Evolutionary conservation across 768 basidiomycete genomes (phyloP).

Genomic region (Austroboletus eburneus): DNA sequence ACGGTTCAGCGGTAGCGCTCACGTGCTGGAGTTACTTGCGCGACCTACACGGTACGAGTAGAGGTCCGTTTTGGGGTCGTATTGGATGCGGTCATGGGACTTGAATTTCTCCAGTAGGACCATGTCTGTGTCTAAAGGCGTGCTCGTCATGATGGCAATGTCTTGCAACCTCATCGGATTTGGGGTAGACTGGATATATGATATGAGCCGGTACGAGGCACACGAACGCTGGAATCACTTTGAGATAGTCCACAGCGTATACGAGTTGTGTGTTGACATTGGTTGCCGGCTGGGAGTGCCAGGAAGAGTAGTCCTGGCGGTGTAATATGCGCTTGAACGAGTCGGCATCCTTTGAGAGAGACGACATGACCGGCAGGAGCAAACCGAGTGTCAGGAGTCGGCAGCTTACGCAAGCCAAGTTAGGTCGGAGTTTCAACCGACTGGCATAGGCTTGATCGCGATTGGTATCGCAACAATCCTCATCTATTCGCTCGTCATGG

Average conservation of each 20-base stretch:
- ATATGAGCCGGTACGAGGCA: constrained; percentile 11
- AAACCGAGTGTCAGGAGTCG: background rate
- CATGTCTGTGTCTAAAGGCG: constrained; percentile 68
- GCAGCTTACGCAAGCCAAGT: constrained; percentile 24
- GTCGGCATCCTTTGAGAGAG: constrained; percentile 64
- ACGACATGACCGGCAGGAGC: constrained; percentile 47
- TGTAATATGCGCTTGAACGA: constrained; percentile 64
- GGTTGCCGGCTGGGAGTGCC: constrained; percentile 85
- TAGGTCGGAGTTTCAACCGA: constrained; percentile 26
- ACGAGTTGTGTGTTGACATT: constrained; percentile 87
- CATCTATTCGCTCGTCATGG: constrained; percentile 28
- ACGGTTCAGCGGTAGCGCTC: constrained; percentile 2
- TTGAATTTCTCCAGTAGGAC: constrained; percentile 77
- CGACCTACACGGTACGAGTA: constrained; percentile 79
- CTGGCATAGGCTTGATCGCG: constrained; percentile 14
- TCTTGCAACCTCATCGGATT: constrained; percentile 87
- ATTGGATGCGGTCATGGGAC: constrained; percentile 72
- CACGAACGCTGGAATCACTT: constrained; percentile 40
- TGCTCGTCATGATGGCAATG: constrained; percentile 74
- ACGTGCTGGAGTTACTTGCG: background rate
- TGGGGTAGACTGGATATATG: constrained; percentile 46
- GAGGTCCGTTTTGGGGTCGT: constrained; percentile 79
- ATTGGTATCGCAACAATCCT: constrained; percentile 21
- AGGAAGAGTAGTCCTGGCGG: constrained; percentile 66
- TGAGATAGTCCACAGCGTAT: constrained; percentile 78